Percentiles rank a stretch among this genome's conserved stretches.
phyloP scores from a whole-genome alignment of 2,329 filamentous ascomycete genomes.

The Colletotrichum simmondsii region DNA sequence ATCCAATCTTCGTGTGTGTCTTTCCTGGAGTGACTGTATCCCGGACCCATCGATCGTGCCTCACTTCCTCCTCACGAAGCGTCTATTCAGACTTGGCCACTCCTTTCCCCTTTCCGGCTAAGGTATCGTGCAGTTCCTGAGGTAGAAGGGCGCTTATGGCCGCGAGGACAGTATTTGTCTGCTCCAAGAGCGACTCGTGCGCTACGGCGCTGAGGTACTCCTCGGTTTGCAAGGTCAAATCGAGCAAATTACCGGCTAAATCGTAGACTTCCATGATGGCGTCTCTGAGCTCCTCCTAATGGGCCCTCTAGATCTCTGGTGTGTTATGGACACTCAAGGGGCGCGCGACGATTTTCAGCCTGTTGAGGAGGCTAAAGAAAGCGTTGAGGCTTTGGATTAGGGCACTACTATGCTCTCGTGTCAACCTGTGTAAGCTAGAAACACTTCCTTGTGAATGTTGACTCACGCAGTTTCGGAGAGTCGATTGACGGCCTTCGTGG shows the following conservation, averaged over 20 bases:
- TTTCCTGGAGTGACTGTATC: neutral
- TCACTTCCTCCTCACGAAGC: neutral
- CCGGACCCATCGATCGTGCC: neutral
- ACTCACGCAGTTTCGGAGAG: neutral
- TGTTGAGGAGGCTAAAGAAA: neutral
- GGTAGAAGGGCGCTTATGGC: neutral
- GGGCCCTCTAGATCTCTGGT: neutral
- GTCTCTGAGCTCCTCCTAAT: neutral
- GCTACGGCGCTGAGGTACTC: neutral
- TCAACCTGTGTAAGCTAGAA: neutral
- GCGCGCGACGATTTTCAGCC: neutral
- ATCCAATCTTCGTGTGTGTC: neutral
- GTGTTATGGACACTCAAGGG: neutral
- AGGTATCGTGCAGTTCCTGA: neutral
- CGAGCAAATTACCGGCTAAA: neutral
- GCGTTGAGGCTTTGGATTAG: neutral
- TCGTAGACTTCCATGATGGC: neutral
- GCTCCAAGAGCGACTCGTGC: neutral
- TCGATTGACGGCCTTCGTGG: neutral
- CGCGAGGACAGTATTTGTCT: neutral
- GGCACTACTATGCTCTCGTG: neutral
- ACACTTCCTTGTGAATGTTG: too few species aligned
- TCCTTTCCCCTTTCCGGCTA: constrained; percentile 4
- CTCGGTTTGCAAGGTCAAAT: neutral
- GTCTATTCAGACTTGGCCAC: neutral